Base-by-base conservation (phyloP, 2,329 filamentous ascomycete genomes). In the Hirsutella minnesotensis region DNA sequence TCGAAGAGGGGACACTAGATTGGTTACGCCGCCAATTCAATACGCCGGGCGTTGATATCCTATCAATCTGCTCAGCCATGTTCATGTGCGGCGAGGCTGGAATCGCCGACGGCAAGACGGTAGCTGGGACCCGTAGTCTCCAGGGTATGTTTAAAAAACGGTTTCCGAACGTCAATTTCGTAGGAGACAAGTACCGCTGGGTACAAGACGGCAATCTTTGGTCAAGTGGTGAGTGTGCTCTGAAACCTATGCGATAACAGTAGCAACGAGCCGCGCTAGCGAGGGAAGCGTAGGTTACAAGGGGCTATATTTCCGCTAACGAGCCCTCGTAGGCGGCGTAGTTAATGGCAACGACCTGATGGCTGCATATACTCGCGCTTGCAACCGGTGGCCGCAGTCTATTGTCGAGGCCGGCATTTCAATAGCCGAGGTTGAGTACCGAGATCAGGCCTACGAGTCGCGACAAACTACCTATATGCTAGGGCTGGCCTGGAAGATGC, bases 271-370 rank as follows among this genome's bases (percentile, higher is more conserved):
- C 63, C 20, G 13, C 22, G 19, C 30, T 22, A 12, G n/a, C 13
- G n/a, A n/a, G n/a, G n/a, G n/a, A n/a, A n/a, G n/a, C n/a, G n/a
- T n/a, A n/a, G n/a, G n/a, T n/a, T n/a, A n/a, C n/a, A n/a, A n/a
- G n/a, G n/a, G n/a, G n/a, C n/a, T n/a, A n/a, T n/a, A n/a, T n/a
- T n/a, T n/a, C n/a, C n/a, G n/a, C n/a, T n/a, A n/a, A 12, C 13
- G 13, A 10, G 10, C 34, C 20, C n/a, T 10, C 1, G 10, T 12
- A 72, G 69, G 70, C 16, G 70, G 69, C 40, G 57, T 76, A 42
- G 76, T 72, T 12, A 75, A 75, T 46, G 72, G 72, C 27, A 75
- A 75, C 49, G 73, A 77, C 44, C 61, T 77, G 42, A 66, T 75
- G 37, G 67, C 68, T 16, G 71, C 70, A 2, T 77, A 75, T 51